phyloP scores from a whole-genome alignment of 2,329 filamentous ascomycete genomes.

The Exophiala oligosperma region DNA sequence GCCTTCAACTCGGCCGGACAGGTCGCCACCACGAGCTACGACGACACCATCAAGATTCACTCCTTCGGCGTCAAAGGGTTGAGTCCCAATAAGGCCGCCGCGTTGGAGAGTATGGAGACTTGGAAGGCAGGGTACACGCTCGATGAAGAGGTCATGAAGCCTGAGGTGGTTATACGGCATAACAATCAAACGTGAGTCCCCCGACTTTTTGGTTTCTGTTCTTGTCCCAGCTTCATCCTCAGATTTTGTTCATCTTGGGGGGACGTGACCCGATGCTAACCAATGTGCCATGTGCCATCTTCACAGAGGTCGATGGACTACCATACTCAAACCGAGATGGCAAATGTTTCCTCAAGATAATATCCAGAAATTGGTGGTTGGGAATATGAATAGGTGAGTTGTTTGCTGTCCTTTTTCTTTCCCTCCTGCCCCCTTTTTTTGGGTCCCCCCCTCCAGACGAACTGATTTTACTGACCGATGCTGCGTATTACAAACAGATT shows the following conservation, averaged over 20 bases:
- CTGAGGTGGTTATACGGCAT: constrained; percentile 69
- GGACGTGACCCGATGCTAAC: background rate
- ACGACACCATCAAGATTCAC: constrained; percentile 93
- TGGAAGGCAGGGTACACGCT: constrained; percentile 64
- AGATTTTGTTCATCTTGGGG: background rate
- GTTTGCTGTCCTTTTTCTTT: too few species aligned
- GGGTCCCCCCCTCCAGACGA: too few species aligned
- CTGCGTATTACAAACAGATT: constrained; percentile 55
- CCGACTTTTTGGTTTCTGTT: constrained; percentile 70
- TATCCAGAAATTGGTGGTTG: constrained; percentile 85
- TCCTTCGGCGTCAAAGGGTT: constrained; percentile 58
- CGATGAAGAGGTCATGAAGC: constrained; percentile 64
- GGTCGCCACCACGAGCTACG: constrained; percentile 88
- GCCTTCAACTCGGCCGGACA: constrained; percentile 84
- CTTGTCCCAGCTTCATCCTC: constrained; percentile 29
- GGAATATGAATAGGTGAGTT: constrained; percentile 81
- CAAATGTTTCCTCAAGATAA: constrained; percentile 75
- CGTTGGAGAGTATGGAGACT: constrained; percentile 52
- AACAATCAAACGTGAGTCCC: constrained; percentile 80
- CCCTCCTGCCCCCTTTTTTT: too few species aligned
- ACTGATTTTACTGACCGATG: too few species aligned
- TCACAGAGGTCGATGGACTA: constrained; percentile 29
- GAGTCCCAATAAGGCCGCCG: constrained; percentile 26
- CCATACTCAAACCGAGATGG: constrained; percentile 79
- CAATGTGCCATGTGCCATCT: background rate